Evolutionary conservation across 2,329 filamentous ascomycete genomes (phyloP).

Genomic region (Epichloe elymi): DNA sequence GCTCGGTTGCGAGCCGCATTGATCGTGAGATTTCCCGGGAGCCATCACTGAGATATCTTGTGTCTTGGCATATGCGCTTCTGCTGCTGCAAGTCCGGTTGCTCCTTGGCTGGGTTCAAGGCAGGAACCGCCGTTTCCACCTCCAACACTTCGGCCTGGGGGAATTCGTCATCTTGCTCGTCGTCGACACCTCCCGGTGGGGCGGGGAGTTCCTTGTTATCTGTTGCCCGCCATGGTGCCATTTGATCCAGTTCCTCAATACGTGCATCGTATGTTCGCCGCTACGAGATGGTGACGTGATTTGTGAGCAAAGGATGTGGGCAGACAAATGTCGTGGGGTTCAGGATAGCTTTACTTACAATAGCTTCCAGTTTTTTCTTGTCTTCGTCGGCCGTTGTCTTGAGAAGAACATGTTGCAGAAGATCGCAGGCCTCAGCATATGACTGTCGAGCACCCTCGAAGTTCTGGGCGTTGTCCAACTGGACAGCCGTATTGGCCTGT

Average conservation of each 20-base stretch:
- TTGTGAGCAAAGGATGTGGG: background rate
- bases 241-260: conserved; percentile 71
- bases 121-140: background rate
- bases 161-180: conserved; percentile 9
- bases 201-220: conserved; percentile 67
- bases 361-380: conserved; percentile 78
- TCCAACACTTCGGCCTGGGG: conserved; percentile 2
- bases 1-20: background rate
- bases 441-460: conserved; percentile 83
- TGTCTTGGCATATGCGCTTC: conserved; percentile 10
- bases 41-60: conserved; percentile 12
- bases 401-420: conserved; percentile 77
- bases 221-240: conserved; percentile 40
- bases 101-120: conserved; percentile 25
- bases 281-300: conserved; percentile 26
- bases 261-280: conserved; percentile 81
- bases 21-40: conserved; percentile 12
- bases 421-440: conserved; percentile 78
- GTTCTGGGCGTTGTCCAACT: conserved; percentile 92
- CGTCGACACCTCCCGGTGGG: conserved; percentile 42
- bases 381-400: conserved; percentile 79
- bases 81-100: conserved; percentile 9
- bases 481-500: conserved; percentile 89
- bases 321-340: background rate
- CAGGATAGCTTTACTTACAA: conserved; percentile 51